Conservation (phyloP, 768 basidiomycete genomes). For the Boletus rubescentipes region DNA sequence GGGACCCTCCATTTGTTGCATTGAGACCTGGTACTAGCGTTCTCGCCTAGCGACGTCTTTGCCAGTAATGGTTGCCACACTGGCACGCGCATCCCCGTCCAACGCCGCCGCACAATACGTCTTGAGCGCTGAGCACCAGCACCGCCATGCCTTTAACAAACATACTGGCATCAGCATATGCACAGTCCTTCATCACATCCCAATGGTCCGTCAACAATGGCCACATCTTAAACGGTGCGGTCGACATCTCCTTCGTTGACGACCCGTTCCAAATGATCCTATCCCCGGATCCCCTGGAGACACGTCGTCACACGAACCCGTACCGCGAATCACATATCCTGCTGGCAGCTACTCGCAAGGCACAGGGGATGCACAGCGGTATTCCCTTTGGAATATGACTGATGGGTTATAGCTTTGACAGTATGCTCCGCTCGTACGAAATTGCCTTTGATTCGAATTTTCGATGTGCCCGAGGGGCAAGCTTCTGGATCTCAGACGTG, state of each 20-base stretch:
- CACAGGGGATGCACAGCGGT: no score
- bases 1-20: background rate
- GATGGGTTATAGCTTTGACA: no score
- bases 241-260: constrained; percentile 58
- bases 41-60: background rate
- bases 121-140: constrained; percentile 59
- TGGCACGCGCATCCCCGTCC: constrained; percentile 4
- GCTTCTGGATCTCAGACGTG: constrained; percentile 47
- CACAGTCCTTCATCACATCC: constrained; percentile 50
- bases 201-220: constrained; percentile 60
- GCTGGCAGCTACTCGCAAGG: no score
- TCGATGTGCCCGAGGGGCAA: constrained; percentile 79
- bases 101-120: constrained; percentile 50
- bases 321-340: constrained; percentile 54
- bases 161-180: constrained; percentile 49
- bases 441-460: constrained; percentile 64
- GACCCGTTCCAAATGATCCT: constrained; percentile 75
- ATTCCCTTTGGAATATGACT: no score
- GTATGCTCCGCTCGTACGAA: constrained; percentile 72
- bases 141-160: constrained; percentile 62
- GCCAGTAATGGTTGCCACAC: background rate
- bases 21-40: no score
- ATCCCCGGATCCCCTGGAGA: constrained; percentile 20
- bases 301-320: constrained; percentile 30
- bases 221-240: constrained; percentile 54